Percentiles rank a stretch among this genome's conserved stretches.
phyloP scores from a whole-genome alignment of 495 filamentous ascomycete species.

The Penicillium dipodomyicola region DNA sequence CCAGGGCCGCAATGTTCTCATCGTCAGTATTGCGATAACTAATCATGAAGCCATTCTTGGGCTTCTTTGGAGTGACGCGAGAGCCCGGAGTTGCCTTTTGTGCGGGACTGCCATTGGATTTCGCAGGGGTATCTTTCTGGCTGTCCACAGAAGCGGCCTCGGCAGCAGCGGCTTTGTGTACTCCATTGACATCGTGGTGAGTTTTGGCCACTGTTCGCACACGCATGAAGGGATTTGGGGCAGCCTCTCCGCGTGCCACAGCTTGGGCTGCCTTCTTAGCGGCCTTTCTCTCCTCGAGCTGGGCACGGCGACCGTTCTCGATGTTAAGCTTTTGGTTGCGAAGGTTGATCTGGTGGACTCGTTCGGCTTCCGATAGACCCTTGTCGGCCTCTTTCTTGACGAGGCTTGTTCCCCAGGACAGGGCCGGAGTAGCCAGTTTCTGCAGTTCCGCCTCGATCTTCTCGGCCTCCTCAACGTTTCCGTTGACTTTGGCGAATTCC shows the following conservation, averaged over 20 bases:
- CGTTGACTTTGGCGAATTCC: slow-evolving; percentile 59
- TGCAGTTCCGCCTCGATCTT: slow-evolving; percentile 66
- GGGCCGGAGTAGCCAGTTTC: slow-evolving; percentile 62
- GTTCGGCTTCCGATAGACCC: slow-evolving; percentile 61
- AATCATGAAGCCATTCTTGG: slow-evolving; percentile 61
- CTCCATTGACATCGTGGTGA: slow-evolving; percentile 54
- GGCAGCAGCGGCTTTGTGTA: slow-evolving; percentile 16
- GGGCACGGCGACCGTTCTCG: slow-evolving; percentile 79
- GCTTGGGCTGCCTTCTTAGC: slow-evolving; percentile 58
- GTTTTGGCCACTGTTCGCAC: slow-evolving; percentile 61
- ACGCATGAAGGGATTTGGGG: slow-evolving; percentile 57
- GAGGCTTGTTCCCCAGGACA: slow-evolving; percentile 65
- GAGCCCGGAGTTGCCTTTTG: slow-evolving; percentile 32
- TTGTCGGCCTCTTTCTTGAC: slow-evolving; percentile 43
- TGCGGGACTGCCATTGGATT: slow-evolving; percentile 27
- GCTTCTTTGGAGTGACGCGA: slow-evolving; percentile 49
- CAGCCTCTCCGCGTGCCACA: slow-evolving; percentile 52
- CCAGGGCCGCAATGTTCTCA: slow-evolving; percentile 77
- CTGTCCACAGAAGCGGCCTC: slow-evolving; percentile 48
- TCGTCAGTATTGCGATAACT: slow-evolving; percentile 75
- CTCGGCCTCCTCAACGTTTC: slow-evolving; percentile 58
- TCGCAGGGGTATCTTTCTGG: slow-evolving; percentile 46
- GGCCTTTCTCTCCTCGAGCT: slow-evolving; percentile 70
- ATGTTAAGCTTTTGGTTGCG: slow-evolving; percentile 76
- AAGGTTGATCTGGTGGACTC: slow-evolving; percentile 70